A percentile compares a stretch with the other conserved stretches of the same genome.
Conservation (phyloP, 2,329 filamentous ascomycete genomes). For the Pyrenophora teres region DNA sequence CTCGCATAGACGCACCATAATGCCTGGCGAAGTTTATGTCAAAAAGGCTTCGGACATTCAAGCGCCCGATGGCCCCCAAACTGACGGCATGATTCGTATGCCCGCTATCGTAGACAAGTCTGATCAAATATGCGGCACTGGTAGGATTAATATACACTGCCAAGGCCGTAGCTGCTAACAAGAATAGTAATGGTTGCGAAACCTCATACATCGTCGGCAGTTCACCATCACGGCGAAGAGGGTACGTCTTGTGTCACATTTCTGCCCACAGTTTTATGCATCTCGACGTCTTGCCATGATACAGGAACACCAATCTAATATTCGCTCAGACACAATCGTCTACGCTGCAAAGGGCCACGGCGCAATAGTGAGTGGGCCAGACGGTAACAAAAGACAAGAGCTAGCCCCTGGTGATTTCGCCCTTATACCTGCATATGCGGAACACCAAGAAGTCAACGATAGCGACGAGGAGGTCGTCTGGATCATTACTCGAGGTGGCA, state of each 20-base stretch:
- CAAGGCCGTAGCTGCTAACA: conserved; percentile 1
- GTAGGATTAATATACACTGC: conserved; percentile 49
- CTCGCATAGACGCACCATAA: conserved; percentile 5
- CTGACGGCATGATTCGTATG: conserved; percentile 56
- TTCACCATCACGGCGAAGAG: conserved; percentile 74
- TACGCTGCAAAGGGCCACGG: conserved; percentile 68
- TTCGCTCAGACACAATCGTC: conserved; percentile 65
- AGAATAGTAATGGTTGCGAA: conserved; percentile 64
- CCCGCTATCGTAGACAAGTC: conserved; percentile 67
- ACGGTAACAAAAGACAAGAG: conserved; percentile 61
- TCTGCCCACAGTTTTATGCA: neutral
- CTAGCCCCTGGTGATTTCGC: conserved; percentile 70
- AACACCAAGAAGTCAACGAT: conserved; percentile 73
- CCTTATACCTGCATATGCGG: conserved; percentile 70
- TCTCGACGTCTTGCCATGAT: neutral
- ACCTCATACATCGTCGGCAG: conserved; percentile 63
- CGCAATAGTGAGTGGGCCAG: conserved; percentile 60
- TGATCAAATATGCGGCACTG: conserved; percentile 69
- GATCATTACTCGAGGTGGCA: conserved; percentile 67
- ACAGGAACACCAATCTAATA: conserved; percentile 10
- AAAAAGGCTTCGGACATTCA: conserved; percentile 38
- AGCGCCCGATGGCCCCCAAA: conserved; percentile 52
- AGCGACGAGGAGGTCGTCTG: conserved; percentile 66
- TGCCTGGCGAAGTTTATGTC: conserved; percentile 36
- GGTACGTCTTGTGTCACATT: conserved; percentile 49